Evolutionary conservation across 768 basidiomycete genomes (phyloP).

Genomic region (Ramaria sp.): DNA sequence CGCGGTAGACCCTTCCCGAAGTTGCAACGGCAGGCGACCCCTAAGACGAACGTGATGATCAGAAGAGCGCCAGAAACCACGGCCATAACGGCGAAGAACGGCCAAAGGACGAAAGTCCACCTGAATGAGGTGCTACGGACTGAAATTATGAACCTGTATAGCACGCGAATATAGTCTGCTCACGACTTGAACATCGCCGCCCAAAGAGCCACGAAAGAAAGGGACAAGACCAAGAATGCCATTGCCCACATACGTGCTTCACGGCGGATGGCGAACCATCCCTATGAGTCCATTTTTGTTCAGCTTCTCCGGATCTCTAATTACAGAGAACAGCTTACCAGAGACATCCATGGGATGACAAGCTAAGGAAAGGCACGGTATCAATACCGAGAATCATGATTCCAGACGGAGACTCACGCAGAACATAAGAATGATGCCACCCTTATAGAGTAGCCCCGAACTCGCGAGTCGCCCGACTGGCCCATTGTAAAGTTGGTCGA

Average conservation of each 20-base stretch:
- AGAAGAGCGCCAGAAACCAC: constrained; percentile 48
- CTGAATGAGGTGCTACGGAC: constrained; percentile 42
- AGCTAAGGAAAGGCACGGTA: constrained; percentile 27
- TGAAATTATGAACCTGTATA: not conserved
- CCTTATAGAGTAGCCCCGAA: constrained; percentile 40
- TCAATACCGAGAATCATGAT: not conserved
- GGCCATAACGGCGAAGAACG: constrained; percentile 60
- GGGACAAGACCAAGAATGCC: constrained; percentile 49
- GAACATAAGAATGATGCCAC: constrained; percentile 43
- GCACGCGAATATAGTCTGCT: not conserved
- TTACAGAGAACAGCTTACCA: constrained; percentile 23
- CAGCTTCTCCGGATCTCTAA: not conserved
- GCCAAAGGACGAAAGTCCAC: constrained; percentile 67
- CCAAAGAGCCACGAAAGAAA: constrained; percentile 59
- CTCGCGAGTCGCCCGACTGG: constrained; percentile 43
- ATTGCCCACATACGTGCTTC: constrained; percentile 52
- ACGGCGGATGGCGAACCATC: constrained; percentile 66
- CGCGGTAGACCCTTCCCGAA: constrained; percentile 66
- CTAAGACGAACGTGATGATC: constrained; percentile 44
- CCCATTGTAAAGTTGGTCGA: constrained; percentile 66
- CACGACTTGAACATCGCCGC: constrained; percentile 57
- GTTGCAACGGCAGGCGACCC: constrained; percentile 58
- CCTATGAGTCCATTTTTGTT: constrained; percentile 27
- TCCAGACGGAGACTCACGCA: constrained; percentile 33
- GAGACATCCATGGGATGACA: constrained; percentile 58